Base-by-base conservation (phyloP, 495 filamentous ascomycete species). In the Penicillium lagena region DNA sequence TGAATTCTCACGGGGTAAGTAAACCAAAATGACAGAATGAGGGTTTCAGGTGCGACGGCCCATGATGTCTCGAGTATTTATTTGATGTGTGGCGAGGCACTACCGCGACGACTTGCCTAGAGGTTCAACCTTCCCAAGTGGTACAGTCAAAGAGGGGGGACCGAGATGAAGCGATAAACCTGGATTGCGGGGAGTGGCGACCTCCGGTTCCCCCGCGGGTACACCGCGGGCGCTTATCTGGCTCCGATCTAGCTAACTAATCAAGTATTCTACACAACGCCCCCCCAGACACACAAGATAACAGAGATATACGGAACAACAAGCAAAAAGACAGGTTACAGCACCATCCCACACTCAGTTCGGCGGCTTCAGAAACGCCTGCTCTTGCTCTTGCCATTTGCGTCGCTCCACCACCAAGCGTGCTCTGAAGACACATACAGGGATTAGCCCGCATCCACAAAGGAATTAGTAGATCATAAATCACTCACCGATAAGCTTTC, bases 401-500 rank as follows among this genome's bases (percentile, higher is more conserved):
- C 66, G 51, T 6, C 71, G 66, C 49, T 74, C 71, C 32, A 74
- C 62, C 7, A 70, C 55, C 34, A 60, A 70, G 28, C 71, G 64
- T 28, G 69, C 71, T 22, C 70, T 73, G 34, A 33, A 45, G 28
- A 32, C 27, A 27, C 40, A 13, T 22, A 4, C 22, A 22, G 3
- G 22, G 3, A 30, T 62, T 40, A 64, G 54, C 39, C 43, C 40
- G 11, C 17, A 28, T 33, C 15, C 44, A 35, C 14, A 39, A 7
- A 7, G 12, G 11, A 17, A 29, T 30, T 38, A 48, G 39, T 36
- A 36, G 39, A 42, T 2, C 11, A 38, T 10, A 34, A 2, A 22
- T 13, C 14, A 55, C 51, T 41, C 35, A 73, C 69, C 67, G 62
- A 46, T 70, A 91, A 1, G 93, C 91, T 51, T 82, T 72, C 8